Base-by-base conservation (phyloP, 345 rosid species). In the Eucalyptus viminalis region DNA sequence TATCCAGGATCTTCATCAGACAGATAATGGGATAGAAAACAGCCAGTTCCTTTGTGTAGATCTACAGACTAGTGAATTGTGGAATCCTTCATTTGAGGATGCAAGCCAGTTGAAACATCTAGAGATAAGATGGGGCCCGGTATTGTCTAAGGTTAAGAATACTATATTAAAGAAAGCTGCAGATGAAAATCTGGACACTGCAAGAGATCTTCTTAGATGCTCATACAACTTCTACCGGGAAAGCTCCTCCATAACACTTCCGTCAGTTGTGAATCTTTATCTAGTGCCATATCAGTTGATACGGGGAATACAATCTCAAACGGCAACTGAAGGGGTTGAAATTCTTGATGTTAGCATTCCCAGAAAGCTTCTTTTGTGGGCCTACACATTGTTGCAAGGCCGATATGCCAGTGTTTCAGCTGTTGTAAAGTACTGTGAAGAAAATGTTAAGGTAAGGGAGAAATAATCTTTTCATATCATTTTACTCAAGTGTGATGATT, bases 291-390 rank as follows among this genome's bases (percentile, higher is more conserved):
- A 96, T 89, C 89, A 88, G 87, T 72, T 92, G 80, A 93, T 92
- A 86, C 86, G 89, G 67, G 94, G 92, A 47, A 94, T 92, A 54
- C 92, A 92, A 88, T 80, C 91, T 88, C 93, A 93, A 76, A 92
- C 95, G 45, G 94, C 95, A 53, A 87, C 80, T 24, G 96, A 95
- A 90, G 98, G 97, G 90, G 92, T 95, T 88, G 99, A 97, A 92
- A 90, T 91, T 93, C 93, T 98, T 87, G 99, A 98, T 92, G 83
- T 97, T 87, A 97, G 98, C 95, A 90, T 93, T 91, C 99, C 97
- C 34, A 95, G 99, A 95, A 98, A 97, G 94, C 96, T 98, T 91
- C 96, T 96, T 90, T 90, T 95, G 94, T 98, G 99, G 99, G 98
- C 99, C 86, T 97, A 96, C 93, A 93, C 94, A 1, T 87, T 98